Evolutionary conservation across 805 yeast genomes (phyloP).

Genomic region (Candida maris): DNA sequence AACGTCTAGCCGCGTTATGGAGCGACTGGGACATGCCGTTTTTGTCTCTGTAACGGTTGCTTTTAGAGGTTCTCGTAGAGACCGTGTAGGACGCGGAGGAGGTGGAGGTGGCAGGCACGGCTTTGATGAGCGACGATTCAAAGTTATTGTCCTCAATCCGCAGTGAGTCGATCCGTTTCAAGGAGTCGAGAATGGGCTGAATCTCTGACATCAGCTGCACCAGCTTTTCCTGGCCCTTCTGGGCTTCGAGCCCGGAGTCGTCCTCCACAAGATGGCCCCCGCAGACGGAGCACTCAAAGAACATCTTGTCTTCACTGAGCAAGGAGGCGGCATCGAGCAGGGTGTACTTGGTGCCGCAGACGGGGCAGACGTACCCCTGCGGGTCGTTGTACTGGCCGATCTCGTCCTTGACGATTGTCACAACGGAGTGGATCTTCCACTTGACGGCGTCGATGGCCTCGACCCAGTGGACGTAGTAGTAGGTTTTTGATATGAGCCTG

Average conservation of each 20-base stretch:
- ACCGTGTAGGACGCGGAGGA: constrained; percentile 68
- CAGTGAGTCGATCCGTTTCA: constrained; percentile 79
- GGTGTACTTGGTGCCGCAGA: constrained; percentile 75
- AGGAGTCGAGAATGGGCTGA: constrained; percentile 78
- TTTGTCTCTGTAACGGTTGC: constrained; percentile 17
- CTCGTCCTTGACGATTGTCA: constrained; percentile 72
- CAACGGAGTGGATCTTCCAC: constrained; percentile 92
- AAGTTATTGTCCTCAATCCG: constrained; percentile 84
- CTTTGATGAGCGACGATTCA: constrained; percentile 74
- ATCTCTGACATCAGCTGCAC: constrained; percentile 85
- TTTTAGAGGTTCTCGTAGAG: constrained; percentile 37
- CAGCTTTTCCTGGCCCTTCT: constrained; percentile 73
- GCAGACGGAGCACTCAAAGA: constrained; percentile 83
- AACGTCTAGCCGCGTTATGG: constrained; percentile 37
- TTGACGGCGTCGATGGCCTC: constrained; percentile 94
- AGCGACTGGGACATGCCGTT: constrained; percentile 27
- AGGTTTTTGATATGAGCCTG: constrained; percentile 75
- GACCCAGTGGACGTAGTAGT: constrained; percentile 74
- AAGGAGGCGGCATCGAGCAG: constrained; percentile 85
- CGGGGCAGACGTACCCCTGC: constrained; percentile 89
- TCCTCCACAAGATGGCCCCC: constrained; percentile 77
- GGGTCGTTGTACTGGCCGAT: constrained; percentile 83
- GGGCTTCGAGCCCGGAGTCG: constrained; percentile 79
- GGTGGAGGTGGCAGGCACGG: constrained; percentile 79
- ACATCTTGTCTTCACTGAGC: constrained; percentile 72